Evolutionary conservation across 768 basidiomycete genomes (phyloP).

Genomic region (Fomitopsis pulvina): DNA sequence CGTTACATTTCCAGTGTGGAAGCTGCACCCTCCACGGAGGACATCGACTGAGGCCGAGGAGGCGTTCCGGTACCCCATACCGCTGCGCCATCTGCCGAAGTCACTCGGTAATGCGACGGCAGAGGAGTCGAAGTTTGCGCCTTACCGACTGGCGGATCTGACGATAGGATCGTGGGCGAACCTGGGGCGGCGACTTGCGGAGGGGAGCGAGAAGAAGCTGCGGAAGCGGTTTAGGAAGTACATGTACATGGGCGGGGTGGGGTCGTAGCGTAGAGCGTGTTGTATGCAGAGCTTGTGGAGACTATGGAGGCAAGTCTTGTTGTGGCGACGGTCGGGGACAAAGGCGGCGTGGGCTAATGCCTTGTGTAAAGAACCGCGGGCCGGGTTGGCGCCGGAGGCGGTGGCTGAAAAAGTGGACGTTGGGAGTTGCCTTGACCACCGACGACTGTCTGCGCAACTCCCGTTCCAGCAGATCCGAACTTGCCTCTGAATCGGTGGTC

Average conservation of each 20-base stretch:
- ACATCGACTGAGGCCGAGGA: slow-evolving; percentile 17
- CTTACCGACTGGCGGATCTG: slow-evolving; percentile 70
- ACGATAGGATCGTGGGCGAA: slow-evolving; percentile 71
- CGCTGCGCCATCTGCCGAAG: slow-evolving; percentile 46
- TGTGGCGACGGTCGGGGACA: slow-evolving; percentile 8
- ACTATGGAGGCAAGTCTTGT: slow-evolving; percentile 1
- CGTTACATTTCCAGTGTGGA: slow-evolving; percentile 48
- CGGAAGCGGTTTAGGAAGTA: slow-evolving; percentile 59
- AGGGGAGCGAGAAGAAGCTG: slow-evolving; percentile 43
- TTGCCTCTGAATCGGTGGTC: slow-evolving; percentile 9
- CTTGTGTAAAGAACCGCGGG: background rate
- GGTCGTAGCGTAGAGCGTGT: slow-evolving; percentile 10
- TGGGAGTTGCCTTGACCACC: slow-evolving; percentile 48
- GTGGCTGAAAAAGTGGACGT: background rate
- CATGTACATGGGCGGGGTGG: slow-evolving; percentile 58
- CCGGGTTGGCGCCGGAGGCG: slow-evolving; percentile 1
- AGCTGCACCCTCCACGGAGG: slow-evolving; percentile 36
- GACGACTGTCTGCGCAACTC: slow-evolving; percentile 25
- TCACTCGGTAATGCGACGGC: slow-evolving; percentile 35
- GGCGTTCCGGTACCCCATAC: slow-evolving; percentile 44
- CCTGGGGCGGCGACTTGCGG: slow-evolving; percentile 57
- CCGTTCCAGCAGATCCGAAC: slow-evolving; percentile 16
- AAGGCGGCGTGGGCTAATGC: background rate
- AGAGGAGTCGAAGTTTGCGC: slow-evolving; percentile 48
- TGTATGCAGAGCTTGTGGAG: slow-evolving; percentile 1